Base-by-base conservation (phyloP, 306 rosid genomes). In the Senna tora region DNA sequence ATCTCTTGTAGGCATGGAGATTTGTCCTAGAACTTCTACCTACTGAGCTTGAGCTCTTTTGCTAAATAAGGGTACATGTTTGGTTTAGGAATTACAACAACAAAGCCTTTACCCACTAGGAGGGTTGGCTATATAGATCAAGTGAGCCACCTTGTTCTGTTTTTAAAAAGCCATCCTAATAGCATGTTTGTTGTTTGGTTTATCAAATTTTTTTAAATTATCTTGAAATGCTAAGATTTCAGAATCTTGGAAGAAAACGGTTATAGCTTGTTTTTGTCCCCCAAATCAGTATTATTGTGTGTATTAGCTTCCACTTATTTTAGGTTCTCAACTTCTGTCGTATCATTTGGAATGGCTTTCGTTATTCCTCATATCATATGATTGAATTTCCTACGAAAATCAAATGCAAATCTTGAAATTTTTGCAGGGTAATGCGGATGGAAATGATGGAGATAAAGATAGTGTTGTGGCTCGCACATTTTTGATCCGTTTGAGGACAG, bases 401-500 rank as follows among this genome's bases (percentile, higher is more conserved):
- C 12, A 2, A 30, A 9, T 36, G 15, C 28, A 17, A 75, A 64
- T 75, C 36, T 59, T 71, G 83, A 65, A 12, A 46, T 41, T 46
- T 78, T 77, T 84, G 79, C 71, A 95, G 96, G 91, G 85, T 12
- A 88, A 88, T 54, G 75, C 72, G 53, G 90, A 86, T 59, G 91
- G 84, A 34, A 83, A 72, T 75, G 87, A 79, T 47, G 87, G 77
- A 45, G 77, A 69, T 67, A 75, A 56, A 15, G 85, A 75, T 60
- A 74, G 73, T 47, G 90, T 85, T 8, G 88, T 88, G 64, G 92
- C 97, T 8, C 96, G 89, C 2, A 95, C 99, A 17, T 95, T 86
- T 84, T 87, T 89, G 83, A 86, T 95, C 67, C 86, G 96, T 74
- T 74, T 87, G 86, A 95, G 88, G 79, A 84, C 99, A 0, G 97